Base-by-base conservation (phyloP, 371 early-diverging fungal genomes). In the Coemansia linderi region DNA sequence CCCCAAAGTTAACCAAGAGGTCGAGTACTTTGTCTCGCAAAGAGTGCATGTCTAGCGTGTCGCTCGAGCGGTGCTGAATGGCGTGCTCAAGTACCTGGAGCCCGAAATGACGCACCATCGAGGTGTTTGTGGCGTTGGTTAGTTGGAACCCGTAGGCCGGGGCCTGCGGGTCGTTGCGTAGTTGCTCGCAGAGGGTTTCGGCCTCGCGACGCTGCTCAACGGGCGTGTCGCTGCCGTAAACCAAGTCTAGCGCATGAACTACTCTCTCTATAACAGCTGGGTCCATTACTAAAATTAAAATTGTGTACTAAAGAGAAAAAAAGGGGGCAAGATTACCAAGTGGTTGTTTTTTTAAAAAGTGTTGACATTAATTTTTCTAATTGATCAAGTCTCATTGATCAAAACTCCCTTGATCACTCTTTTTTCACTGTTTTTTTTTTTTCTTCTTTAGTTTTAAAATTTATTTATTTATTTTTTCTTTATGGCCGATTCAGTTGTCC, bases 401-500 rank as follows among this genome's bases (percentile, higher is more conserved):
- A 24, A 24, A 24, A 24, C 24, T 24, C 24, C 7, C 46, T 40
- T n/a, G 29, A 44, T 62, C 41, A 6, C 27, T 2, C 19, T 29
- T 7, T 31, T 56, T 56, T 17, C 19, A 24, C 15, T 41, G 27
- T 60, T 19, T 54, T 39, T 33, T 39, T 33, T 8, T 52, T 22
- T 17, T 8, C 40, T 64, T 19, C n/a, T 29, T 38, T 27, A 10
- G 38, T 3, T 31, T 27, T 12, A 4, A 31, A n/a, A 19, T 19
- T 41, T 33, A 7, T 33, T 33, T 15, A 3, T 1, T 17, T 29
- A 29, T 15, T 37, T 62, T n/a, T 0, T 46, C 46, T 7, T 43
- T 5, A 75, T 75, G 75, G 64, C 71, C 1, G 65, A 67, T 46
- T 73, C 79, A 6, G 81, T 73, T 3, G 65, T 72, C 13, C 81